Base-by-base conservation (phyloP, 108 stramenopile species). In the Parietichytrium sp. region DNA sequence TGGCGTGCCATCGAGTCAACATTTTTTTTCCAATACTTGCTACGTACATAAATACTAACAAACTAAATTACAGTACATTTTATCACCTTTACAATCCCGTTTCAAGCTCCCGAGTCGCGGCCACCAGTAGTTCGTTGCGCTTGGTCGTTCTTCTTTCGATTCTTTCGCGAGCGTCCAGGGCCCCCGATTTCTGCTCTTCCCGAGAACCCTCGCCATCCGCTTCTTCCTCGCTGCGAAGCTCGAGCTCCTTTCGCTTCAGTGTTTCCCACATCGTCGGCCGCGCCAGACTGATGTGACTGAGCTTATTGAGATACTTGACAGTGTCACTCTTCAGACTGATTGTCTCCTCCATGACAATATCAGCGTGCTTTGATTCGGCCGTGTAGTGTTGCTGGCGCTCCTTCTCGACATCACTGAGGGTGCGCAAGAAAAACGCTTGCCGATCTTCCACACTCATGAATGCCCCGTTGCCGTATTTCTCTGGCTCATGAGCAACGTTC, bases 401-500 rank as follows among this genome's bases (percentile, higher is more conserved):
- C 10, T 16, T 3, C 36, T 72, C 61, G 0, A 42, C 61, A 6
- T n/a, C 33, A 20, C 45, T 42, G 38, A 72, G 42, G 20, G 36
- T 45, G 15, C 38, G 38, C 1, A 45, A 42, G 38, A 33, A 72
- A n/a, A 45, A 42, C 33, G 36, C 45, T n/a, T 72, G 61, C 13
- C 61, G 38, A 2, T 72, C 61, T 10, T 45, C 45, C 20, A 42
- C 36, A 16, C 38, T 42, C 13, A 72, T 33, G 45, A 72, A 72
- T 2, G 61, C n/a, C n/a, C 38, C 42, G 33, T 72, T n/a, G n/a
- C n/a, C 61, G 42, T 72, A 72, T 27, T 72, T 42, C 36, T 72
- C 38, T 2, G 61, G 61, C 15, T 72, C 45, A 13, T 72, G 38
- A 0, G 61, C 61, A 45, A 72, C 38, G 42, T 72, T 42, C 42